phyloP scores from a whole-genome alignment of 306 rosid species.

The Canavalia gladiata region DNA sequence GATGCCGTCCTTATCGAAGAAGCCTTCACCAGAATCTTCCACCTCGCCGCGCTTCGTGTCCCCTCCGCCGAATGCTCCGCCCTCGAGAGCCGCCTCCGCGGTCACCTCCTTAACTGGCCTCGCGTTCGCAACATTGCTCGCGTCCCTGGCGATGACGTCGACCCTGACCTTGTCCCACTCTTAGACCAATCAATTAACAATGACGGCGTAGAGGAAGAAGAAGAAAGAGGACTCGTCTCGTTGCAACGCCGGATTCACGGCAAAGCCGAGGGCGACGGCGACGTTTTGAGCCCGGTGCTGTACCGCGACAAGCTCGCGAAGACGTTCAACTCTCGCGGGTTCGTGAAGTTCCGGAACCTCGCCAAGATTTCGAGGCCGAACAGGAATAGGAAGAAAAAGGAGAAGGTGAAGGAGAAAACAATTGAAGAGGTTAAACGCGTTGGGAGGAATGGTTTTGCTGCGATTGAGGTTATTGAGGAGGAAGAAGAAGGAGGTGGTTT shows the following conservation, averaged over 20 bases:
- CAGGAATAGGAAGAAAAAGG: constrained; percentile 59
- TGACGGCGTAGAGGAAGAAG: constrained; percentile 9
- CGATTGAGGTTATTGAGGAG: constrained; percentile 82
- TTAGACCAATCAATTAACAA: constrained; percentile 40
- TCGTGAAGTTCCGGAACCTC: constrained; percentile 71
- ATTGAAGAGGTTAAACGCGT: constrained; percentile 47
- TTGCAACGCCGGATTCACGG: constrained; percentile 72
- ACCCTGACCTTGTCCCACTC: constrained; percentile 51
- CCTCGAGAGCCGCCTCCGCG: constrained; percentile 82
- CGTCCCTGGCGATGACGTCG: constrained; percentile 86
- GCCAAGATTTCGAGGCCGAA: constrained; percentile 91
- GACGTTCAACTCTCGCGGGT: constrained; percentile 79
- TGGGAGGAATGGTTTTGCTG: constrained; percentile 52
- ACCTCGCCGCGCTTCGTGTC: constrained; percentile 82
- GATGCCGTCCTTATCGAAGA: constrained; percentile 52
- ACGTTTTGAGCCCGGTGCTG: constrained; percentile 68
- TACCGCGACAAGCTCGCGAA: constrained; percentile 76
- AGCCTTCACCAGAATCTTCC: constrained; percentile 70
- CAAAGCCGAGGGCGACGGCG: constrained; percentile 69
- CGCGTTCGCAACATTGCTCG: constrained; percentile 89
- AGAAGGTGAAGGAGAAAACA: constrained; percentile 17
- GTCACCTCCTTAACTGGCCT: constrained; percentile 97
- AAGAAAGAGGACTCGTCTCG: constrained; percentile 49
- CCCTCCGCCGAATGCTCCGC: constrained; percentile 75
- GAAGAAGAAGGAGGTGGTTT: constrained; percentile 58